A percentile compares a stretch with the other conserved stretches of the same genome.
Conservation (phyloP, 129 eudicot species). For the Centrapalus pauciflorus region DNA sequence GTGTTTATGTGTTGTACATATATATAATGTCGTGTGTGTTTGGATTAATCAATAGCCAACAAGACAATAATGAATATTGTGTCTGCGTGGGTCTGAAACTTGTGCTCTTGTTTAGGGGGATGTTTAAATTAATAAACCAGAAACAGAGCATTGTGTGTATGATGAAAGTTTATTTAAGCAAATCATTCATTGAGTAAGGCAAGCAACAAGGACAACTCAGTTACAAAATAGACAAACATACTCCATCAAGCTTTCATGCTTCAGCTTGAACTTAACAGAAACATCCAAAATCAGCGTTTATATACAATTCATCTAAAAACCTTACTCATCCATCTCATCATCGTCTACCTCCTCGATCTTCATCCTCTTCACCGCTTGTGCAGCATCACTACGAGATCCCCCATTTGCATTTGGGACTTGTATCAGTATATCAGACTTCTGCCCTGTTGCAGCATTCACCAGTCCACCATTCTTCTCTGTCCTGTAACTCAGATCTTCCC, state of each 20-base stretch:
- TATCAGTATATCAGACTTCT: conserved; percentile 71
- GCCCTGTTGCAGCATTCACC: conserved; percentile 76
- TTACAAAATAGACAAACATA: neutral
- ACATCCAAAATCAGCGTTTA: neutral
- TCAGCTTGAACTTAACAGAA: neutral
- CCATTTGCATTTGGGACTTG: conserved; percentile 42
- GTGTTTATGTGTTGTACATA: no score
- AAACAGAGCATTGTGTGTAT: no score
- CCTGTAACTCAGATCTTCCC: conserved; percentile 47
- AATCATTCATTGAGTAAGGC: no score
- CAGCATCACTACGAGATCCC: conserved; percentile 36
- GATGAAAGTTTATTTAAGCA: no score
- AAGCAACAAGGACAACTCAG: neutral
- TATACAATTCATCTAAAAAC: no score
- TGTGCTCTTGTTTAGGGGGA: no score
- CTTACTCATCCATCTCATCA: conserved; percentile 62
- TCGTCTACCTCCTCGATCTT: conserved; percentile 73
- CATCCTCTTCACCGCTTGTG: conserved; percentile 90
- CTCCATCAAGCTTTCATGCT: no score
- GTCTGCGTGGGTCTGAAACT: no score
- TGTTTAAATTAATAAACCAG: no score
- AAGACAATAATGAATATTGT: no score
- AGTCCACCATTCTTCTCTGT: conserved; percentile 88
- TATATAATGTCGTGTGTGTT: no score
- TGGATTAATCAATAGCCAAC: no score